A percentile compares a stretch with the other conserved stretches of the same genome.
Conservation (phyloP, 2,329 filamentous ascomycete species). For the Hymenoscyphus scutula region DNA sequence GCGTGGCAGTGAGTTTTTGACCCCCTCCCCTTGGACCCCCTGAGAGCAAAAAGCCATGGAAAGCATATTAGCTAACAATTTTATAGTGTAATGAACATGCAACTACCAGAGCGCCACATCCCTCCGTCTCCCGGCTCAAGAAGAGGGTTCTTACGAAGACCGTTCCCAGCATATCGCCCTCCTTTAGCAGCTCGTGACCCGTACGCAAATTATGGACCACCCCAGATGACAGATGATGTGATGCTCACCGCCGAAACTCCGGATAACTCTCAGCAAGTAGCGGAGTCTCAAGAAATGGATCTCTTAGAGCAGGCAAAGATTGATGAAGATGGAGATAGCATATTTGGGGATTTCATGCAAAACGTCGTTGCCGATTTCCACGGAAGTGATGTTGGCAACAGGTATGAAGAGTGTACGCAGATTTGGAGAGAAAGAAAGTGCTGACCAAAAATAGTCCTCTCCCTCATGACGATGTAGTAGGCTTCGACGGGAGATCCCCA, state of each 20-base stretch:
- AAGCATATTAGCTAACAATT: neutral
- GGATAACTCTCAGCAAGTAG: neutral
- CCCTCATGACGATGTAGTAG: neutral
- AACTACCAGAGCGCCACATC: neutral
- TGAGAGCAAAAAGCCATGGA: neutral
- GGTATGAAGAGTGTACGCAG: neutral
- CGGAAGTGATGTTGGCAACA: neutral
- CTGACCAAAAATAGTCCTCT: neutral
- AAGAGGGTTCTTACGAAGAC: slow-evolving; percentile 2
- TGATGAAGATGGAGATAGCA: neutral
- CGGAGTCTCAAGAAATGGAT: neutral
- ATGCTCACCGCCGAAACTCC: neutral
- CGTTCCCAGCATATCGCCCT: slow-evolving; percentile 5
- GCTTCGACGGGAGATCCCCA: neutral
- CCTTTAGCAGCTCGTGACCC: slow-evolving; percentile 5
- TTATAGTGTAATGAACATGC: slow-evolving; percentile 9
- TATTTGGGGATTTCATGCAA: neutral
- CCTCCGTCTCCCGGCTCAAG: neutral
- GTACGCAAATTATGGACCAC: neutral
- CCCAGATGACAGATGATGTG: neutral
- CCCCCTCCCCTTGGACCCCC: neutral
- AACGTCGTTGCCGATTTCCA: neutral
- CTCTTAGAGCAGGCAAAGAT: neutral
- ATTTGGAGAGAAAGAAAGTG: neutral
- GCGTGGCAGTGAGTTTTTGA: slow-evolving; percentile 11